Percentiles rank a stretch among this genome's conserved stretches.
phyloP scores from a whole-genome alignment of 2,329 filamentous ascomycete species.

The Ophiostoma triangulosporum region DNA sequence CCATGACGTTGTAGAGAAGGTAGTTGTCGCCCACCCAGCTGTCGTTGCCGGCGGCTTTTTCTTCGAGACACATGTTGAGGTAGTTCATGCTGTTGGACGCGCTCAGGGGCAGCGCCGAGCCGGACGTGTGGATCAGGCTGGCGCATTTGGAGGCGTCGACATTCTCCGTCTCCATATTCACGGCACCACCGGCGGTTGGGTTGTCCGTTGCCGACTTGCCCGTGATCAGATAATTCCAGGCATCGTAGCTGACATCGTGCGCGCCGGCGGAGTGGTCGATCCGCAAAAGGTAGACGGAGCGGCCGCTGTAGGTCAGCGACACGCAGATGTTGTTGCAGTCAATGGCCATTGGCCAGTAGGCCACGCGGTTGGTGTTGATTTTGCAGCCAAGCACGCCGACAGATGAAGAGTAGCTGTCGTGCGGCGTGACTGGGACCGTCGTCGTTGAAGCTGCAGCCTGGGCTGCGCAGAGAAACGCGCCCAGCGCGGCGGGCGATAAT shows the following conservation, averaged over 20 bases:
- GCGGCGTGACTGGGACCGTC: conserved; percentile 34
- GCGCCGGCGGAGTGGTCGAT: conserved; percentile 42
- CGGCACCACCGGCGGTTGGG: conserved; percentile 32
- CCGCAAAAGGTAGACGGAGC: conserved; percentile 40
- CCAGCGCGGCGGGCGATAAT: neutral
- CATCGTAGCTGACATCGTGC: conserved; percentile 45
- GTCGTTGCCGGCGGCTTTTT: conserved; percentile 15
- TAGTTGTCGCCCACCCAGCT: conserved; percentile 37
- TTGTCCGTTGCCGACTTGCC: conserved; percentile 31
- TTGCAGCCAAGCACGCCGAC: conserved; percentile 45
- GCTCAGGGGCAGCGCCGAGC: conserved; percentile 20
- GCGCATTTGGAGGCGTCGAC: conserved; percentile 33
- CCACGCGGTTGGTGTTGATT: conserved; percentile 44
- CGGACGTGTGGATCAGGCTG: conserved; percentile 31
- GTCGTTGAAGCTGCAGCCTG: conserved; percentile 1
- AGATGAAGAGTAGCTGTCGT: conserved; percentile 40
- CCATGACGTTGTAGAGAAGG: conserved; percentile 37
- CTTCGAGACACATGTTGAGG: conserved; percentile 30
- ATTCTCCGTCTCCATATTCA: conserved; percentile 33
- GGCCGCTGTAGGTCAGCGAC: conserved; percentile 33
- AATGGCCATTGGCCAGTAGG: conserved; percentile 41
- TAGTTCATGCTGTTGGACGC: conserved; percentile 41
- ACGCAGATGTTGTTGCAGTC: conserved; percentile 43
- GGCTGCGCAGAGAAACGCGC: neutral
- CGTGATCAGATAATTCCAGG: conserved; percentile 41